These are phyloP conservation scores for Geoglossum cookeanum DNA, from an alignment of 2,329 filamentous ascomycete genomes.

Conservation along the genomic window DNA sequence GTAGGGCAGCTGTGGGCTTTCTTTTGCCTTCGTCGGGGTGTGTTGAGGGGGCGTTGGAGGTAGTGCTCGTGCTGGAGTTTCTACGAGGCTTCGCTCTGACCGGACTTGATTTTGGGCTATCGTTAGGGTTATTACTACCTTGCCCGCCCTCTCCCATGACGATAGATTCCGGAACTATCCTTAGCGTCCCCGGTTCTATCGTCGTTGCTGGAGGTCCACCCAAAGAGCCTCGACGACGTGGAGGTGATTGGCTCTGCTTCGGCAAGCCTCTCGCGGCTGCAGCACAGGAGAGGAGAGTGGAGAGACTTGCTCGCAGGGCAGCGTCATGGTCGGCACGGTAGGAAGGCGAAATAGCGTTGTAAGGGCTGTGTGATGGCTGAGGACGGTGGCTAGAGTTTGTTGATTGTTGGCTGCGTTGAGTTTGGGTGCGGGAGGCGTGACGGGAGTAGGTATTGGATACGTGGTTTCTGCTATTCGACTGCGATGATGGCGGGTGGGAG, in stretches of 20 bases:
- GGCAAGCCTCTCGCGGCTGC: constrained; percentile 69
- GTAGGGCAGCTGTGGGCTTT: constrained; percentile 23
- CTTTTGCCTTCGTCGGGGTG: constrained; percentile 23
- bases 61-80: constrained; percentile 7
- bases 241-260: constrained; percentile 31
- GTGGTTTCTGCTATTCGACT: neutral
- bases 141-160: constrained; percentile 26
- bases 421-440: neutral
- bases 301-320: constrained; percentile 79
- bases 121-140: neutral
- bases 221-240: constrained; percentile 7
- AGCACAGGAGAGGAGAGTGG: constrained; percentile 84
- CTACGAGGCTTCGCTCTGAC: neutral
- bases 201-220: constrained; percentile 17
- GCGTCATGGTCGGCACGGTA: constrained; percentile 83
- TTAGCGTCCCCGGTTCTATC: constrained; percentile 32
- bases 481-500: constrained; percentile 53
- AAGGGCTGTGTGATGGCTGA: constrained; percentile 31
- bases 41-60: constrained; percentile 10
- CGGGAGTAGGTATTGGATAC: neutral
- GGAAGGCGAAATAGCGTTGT: constrained; percentile 52
- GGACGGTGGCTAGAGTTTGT: constrained; percentile 14
- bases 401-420: constrained; percentile 14
- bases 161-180: constrained; percentile 41
- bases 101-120: constrained; percentile 14